Conservation (phyloP, 257 asterid genomes). For the Nicotiana attenuata region DNA sequence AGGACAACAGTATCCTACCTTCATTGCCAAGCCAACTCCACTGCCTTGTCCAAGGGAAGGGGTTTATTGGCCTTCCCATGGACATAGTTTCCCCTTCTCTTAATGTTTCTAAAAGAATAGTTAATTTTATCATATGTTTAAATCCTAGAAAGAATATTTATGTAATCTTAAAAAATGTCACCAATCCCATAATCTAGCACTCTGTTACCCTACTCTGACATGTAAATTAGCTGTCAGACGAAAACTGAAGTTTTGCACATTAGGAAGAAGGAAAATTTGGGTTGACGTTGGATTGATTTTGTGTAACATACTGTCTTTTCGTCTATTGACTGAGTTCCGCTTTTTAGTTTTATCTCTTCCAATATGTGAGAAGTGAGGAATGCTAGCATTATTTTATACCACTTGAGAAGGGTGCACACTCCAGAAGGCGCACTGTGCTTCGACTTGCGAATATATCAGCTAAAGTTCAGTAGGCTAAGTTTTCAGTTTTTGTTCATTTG, state of each 20-base stretch:
- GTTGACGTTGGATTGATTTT: background rate
- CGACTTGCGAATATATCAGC: no score
- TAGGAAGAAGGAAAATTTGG: background rate
- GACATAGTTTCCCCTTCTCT: slow-evolving; percentile 22
- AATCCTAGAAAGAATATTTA: background rate
- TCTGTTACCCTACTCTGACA: background rate
- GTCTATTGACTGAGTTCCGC: background rate
- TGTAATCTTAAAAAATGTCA: background rate
- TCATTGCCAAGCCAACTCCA: slow-evolving; percentile 83
- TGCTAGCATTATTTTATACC: no score
- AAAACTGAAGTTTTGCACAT: background rate
- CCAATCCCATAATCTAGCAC: background rate
- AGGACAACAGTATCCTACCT: slow-evolving; percentile 74
- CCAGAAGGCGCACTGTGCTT: no score
- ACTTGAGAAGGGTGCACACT: no score
- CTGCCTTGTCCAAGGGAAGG: slow-evolving; percentile 71
- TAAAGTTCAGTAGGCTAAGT: background rate
- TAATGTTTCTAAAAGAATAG: slow-evolving; percentile 6
- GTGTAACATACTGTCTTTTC: background rate
- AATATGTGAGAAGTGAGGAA: background rate
- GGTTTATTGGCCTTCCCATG: slow-evolving; percentile 53
- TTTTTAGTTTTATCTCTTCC: background rate
- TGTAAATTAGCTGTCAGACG: background rate
- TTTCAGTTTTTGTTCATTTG: background rate
- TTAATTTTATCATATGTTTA: background rate